Evolutionary conservation across 2,329 filamentous ascomycete genomes (phyloP).

Genomic region (Colletotrichum noveboracense): DNA sequence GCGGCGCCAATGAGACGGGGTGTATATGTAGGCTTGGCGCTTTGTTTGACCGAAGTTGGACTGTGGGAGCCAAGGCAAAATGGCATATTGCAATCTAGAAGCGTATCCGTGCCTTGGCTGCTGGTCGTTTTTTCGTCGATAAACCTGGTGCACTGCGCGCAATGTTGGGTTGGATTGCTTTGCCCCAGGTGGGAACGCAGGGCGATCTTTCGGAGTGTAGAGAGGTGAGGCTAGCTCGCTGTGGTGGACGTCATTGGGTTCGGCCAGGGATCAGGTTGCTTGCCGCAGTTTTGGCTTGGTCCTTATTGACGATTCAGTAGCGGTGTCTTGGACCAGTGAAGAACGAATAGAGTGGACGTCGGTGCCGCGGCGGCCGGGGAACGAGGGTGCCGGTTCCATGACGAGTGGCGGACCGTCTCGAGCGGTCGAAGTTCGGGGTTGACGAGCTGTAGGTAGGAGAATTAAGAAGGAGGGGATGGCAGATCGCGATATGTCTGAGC

Average conservation of each 20-base stretch:
- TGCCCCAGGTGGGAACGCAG: background rate
- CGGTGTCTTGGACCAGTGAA: background rate
- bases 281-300: background rate
- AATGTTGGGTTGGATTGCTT: background rate
- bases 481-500: slow-evolving; percentile 9
- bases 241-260: background rate
- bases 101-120: background rate
- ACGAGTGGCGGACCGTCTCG: background rate
- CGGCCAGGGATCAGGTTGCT: background rate
- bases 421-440: slow-evolving; percentile 16
- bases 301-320: background rate
- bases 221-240: background rate
- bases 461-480: background rate
- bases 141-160: background rate
- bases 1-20: background rate
- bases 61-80: background rate
- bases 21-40: background rate
- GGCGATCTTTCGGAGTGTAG: background rate
- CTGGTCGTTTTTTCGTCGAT: background rate
- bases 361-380: background rate
- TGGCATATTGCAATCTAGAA: background rate
- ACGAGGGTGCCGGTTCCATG: background rate
- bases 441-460: background rate
- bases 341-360: background rate
- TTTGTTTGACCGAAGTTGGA: background rate